A percentile compares a stretch with the other conserved stretches of the same genome.
Conservation (phyloP, 2,329 filamentous ascomycete species). For the Talaromyces verruculosus region DNA sequence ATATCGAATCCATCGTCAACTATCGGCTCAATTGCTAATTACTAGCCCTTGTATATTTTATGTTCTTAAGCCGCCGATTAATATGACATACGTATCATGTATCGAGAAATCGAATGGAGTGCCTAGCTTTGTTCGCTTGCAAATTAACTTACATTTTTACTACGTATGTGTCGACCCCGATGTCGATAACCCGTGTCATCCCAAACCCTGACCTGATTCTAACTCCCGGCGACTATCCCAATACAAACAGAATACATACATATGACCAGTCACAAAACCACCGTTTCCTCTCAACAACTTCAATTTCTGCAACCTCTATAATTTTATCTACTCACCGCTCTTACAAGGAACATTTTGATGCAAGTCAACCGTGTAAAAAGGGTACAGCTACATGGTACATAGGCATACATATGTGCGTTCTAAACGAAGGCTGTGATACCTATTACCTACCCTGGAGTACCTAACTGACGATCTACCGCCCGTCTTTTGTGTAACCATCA, state of each 20-base stretch:
- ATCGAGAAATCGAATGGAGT: background rate
- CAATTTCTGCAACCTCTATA: background rate
- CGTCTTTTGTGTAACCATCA: conserved; percentile 16
- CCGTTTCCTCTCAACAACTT: background rate
- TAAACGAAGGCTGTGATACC: conserved; percentile 3
- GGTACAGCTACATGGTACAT: conserved; percentile 5
- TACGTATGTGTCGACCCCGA: background rate
- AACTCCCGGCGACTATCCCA: background rate
- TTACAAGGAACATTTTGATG: conserved; percentile 8
- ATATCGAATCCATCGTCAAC: background rate
- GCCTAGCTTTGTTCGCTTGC: background rate
- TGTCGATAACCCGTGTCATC: background rate
- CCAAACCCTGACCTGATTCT: conserved; percentile 1
- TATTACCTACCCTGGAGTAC: background rate
- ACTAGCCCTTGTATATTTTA: background rate
- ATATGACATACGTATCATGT: background rate
- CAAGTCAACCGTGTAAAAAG: background rate
- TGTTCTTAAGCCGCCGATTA: background rate
- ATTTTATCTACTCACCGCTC: conserved; percentile 6
- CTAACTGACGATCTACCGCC: background rate
- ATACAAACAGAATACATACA: background rate
- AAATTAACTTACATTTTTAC: background rate
- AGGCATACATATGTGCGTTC: conserved; percentile 6
- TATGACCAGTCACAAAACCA: conserved; percentile 7
- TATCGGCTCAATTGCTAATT: background rate